phyloP scores from a whole-genome alignment of 2,329 filamentous ascomycete genomes.

The Colletotrichum spaethianum region DNA sequence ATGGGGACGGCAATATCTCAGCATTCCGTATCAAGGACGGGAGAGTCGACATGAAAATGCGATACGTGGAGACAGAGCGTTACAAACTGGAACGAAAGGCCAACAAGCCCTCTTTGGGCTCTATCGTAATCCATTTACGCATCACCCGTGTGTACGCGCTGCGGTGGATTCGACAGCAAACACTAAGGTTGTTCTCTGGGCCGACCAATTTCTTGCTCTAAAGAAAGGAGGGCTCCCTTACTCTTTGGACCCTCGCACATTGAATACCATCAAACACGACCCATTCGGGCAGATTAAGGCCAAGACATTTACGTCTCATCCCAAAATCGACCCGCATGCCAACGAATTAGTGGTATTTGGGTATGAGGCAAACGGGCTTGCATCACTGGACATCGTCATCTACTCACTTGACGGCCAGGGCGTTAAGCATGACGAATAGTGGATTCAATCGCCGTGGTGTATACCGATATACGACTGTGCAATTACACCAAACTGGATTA shows the following conservation, averaged over 20 bases:
- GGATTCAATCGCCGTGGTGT: constrained; percentile 65
- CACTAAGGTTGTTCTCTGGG: constrained; percentile 66
- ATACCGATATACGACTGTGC: constrained; percentile 57
- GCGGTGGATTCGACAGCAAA: constrained; percentile 59
- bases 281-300: constrained; percentile 53
- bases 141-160: constrained; percentile 51
- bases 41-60: constrained; percentile 50
- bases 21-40: constrained; percentile 55
- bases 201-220: constrained; percentile 60
- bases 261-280: constrained; percentile 56
- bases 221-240: constrained; percentile 64
- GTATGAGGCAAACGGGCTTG: constrained; percentile 57
- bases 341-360: constrained; percentile 57
- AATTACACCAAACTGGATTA: constrained; percentile 54
- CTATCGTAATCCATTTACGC: constrained; percentile 57
- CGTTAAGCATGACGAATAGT: constrained; percentile 60
- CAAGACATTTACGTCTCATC: constrained; percentile 58
- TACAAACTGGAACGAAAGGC: constrained; percentile 55
- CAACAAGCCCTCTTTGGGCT: constrained; percentile 52
- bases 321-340: constrained; percentile 57
- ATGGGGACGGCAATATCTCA: constrained; percentile 57
- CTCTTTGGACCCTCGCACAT: constrained; percentile 55
- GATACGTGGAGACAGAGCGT: constrained; percentile 58
- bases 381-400: constrained; percentile 52
- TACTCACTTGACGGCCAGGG: constrained; percentile 51